Evolutionary conservation across 2,329 filamentous ascomycete species (phyloP).

Genomic region (Rhytidhysteron rufulum): DNA sequence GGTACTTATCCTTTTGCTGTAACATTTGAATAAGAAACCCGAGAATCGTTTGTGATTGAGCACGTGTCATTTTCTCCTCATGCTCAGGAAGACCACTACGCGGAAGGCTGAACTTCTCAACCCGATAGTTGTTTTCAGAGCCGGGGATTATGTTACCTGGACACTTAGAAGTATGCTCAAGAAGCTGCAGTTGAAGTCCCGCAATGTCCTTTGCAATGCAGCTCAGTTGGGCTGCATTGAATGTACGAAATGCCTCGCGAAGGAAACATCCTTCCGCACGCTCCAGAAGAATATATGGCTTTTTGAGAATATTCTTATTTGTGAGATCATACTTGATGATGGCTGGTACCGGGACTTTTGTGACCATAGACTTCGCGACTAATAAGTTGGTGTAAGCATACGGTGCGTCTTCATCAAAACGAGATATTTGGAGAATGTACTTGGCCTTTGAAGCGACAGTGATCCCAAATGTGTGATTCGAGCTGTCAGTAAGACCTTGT

Average conservation of each 20-base stretch:
- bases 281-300: slow-evolving; percentile 10
- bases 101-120: not conserved
- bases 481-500: slow-evolving; percentile 17
- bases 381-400: no score
- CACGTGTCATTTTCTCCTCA: not conserved
- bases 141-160: not conserved
- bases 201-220: slow-evolving; percentile 1
- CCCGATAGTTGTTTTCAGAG: not conserved
- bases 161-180: not conserved
- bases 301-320: not conserved
- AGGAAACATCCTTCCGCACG: slow-evolving; percentile 8
- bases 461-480: slow-evolving; percentile 17
- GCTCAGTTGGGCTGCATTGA: slow-evolving; percentile 9
- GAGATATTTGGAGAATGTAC: not conserved
- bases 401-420: no score
- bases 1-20: slow-evolving; percentile 1
- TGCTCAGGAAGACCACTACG: not conserved
- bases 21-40: slow-evolving; percentile 8
- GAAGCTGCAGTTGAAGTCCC: not conserved
- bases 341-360: slow-evolving; percentile 4
- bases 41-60: slow-evolving; percentile 1
- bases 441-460: slow-evolving; percentile 1
- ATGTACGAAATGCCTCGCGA: not conserved
- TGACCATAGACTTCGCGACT: not conserved
- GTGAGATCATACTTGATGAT: slow-evolving; percentile 2